These are phyloP conservation scores for Eimeria maxima DNA, from an alignment of 169 alveolate genomes.

Conservation along the genomic window DNA sequence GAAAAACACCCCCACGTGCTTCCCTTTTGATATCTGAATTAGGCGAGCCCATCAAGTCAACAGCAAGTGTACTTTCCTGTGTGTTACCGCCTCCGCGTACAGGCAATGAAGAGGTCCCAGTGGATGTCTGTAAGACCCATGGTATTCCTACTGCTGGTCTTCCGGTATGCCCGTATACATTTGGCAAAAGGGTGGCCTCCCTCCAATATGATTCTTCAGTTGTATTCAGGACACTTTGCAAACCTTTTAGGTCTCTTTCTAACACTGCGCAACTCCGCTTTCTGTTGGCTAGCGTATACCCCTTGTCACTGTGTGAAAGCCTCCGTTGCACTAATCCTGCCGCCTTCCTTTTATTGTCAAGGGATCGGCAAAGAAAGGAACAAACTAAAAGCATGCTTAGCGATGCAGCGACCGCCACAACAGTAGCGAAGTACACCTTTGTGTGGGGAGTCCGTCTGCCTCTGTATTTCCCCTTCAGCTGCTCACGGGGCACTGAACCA, in stretches of 20 bases:
- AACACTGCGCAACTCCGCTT: not conserved
- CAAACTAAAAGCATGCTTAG: not conserved
- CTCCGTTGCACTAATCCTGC: not conserved
- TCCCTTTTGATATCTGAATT: not conserved
- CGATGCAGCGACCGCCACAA: constrained; percentile 1
- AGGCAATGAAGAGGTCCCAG: not conserved
- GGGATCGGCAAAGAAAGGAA: not conserved
- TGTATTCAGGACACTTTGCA: not conserved
- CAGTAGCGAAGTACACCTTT: not conserved
- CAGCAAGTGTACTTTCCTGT: not conserved
- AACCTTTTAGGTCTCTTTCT: not conserved
- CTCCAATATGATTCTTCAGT: not conserved
- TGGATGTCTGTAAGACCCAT: not conserved
- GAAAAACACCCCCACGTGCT: not conserved
- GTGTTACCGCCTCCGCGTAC: not conserved
- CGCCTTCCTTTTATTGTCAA: not conserved
- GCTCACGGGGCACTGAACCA: not conserved
- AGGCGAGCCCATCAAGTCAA: not conserved
- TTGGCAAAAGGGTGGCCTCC: not conserved
- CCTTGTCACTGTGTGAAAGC: not conserved
- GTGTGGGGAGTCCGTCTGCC: not conserved
- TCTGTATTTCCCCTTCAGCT: not conserved
- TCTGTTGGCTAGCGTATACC: not conserved
- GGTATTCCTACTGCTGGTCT: not conserved
- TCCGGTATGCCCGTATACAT: not conserved